Conservation (phyloP, 2,329 filamentous ascomycete genomes). For the Exophiala phaeomuriformis region DNA sequence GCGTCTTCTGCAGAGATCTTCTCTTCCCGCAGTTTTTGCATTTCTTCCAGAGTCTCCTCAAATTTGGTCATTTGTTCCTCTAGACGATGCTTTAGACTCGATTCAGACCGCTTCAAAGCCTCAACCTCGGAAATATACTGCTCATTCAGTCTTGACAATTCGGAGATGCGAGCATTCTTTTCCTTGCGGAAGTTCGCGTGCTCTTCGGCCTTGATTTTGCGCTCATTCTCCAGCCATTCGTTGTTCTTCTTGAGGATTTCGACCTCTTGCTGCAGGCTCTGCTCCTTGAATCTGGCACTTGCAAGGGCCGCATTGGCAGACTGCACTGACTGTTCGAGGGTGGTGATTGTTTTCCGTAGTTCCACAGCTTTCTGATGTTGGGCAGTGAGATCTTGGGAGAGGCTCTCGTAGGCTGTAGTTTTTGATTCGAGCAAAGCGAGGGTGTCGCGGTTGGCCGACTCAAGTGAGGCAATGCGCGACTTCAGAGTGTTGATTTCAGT, state of each 20-base stretch:
- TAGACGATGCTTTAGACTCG: slow-evolving; percentile 69
- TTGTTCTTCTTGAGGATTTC: slow-evolving; percentile 81
- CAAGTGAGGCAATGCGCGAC: slow-evolving; percentile 75
- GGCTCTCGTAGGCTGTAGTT: slow-evolving; percentile 72
- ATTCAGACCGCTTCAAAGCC: slow-evolving; percentile 69
- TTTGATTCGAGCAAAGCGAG: slow-evolving; percentile 84
- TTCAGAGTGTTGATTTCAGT: slow-evolving; percentile 69
- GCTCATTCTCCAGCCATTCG: slow-evolving; percentile 86
- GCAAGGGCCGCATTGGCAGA: slow-evolving; percentile 70
- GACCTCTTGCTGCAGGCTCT: slow-evolving; percentile 82
- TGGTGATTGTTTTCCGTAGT: slow-evolving; percentile 71
- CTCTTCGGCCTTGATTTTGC: slow-evolving; percentile 83
- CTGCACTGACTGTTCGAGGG: slow-evolving; percentile 77
- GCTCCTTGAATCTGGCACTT: slow-evolving; percentile 81
- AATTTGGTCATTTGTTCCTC: slow-evolving; percentile 79
- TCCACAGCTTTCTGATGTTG: slow-evolving; percentile 84
- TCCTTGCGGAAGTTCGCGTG: slow-evolving; percentile 88
- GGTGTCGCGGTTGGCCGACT: slow-evolving; percentile 87
- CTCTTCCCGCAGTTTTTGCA: slow-evolving; percentile 79
- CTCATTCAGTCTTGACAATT: slow-evolving; percentile 81
- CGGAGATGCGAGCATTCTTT: slow-evolving; percentile 80
- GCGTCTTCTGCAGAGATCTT: slow-evolving; percentile 75
- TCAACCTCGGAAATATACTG: slow-evolving; percentile 73
- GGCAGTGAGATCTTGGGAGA: slow-evolving; percentile 77
- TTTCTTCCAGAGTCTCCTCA: slow-evolving; percentile 71